Base-by-base conservation (phyloP, 257 asterid species). In the Nicotiana sylvestris region DNA sequence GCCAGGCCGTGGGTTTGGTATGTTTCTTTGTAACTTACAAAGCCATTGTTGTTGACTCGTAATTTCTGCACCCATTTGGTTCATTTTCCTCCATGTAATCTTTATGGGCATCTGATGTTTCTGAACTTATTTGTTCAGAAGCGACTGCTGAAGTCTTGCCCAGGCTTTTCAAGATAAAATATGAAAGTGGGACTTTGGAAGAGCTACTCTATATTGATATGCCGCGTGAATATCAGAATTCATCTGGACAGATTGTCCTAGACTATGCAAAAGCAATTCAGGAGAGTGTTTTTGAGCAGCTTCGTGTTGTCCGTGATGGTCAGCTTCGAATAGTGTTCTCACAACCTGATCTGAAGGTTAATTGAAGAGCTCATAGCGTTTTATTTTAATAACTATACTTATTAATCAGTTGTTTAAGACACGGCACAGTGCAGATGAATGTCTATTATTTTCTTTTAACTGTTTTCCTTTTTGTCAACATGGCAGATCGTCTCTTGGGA, bases 1-100 rank as follows among this genome's bases (percentile, higher is more conserved):
- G 91, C 99, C 99, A 61, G 98, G 99, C 61, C 99, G 98, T 84
- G 99, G 99, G 87, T 96, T 94, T 85, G 99, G 99, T 96, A 90
- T 13, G 91, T 67, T 85, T 30, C 46, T 79, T 79, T 35, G 37
- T 8, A 30, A n/a, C 29, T 60, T n/a, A 17, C 30, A 66, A 60
- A 37, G 66, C 6, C 66, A 18, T 60, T 60, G 11, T 78, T 4
- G 30, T 77, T 53, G 39, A 4, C 30, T 57, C 49, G 46, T 32
- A 49, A 27, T 33, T 11, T 46, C 35, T 76, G 81, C 64, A 76
- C 43, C 82, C 35, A 21, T 58, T 66, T 30, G 30, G 43, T 64
- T 29, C 18, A 66, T 49, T 35, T 15, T 27, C 25, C 65, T 35
- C 15, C 5, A 13, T 79, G 65, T 25, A 33, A 53, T 43, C 57